Base-by-base conservation (phyloP, 2,329 filamentous ascomycete genomes). In the Pseudocercospora cruenta region DNA sequence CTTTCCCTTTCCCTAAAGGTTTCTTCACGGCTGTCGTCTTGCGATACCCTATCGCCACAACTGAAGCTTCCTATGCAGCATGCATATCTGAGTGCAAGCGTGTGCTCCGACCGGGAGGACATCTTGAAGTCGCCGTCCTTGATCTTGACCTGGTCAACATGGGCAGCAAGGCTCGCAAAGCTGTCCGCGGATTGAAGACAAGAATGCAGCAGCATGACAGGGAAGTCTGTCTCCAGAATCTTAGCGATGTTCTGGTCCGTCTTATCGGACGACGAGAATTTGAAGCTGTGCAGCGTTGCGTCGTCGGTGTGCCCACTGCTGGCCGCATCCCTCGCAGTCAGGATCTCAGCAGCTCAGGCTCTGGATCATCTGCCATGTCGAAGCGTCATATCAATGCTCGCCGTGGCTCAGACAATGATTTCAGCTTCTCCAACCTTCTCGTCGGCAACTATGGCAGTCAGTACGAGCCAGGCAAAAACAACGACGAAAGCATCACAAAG, bases 401-500 rank as follows among this genome's bases (percentile, higher is more conserved):
- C 12, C 22, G 16, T 31, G 22, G 24, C n/a, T 26, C 51, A 4
- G 7, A 26, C 26, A 33, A 55, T 16, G 22, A 55, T 3, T 63
- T 71, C 64, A 74, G 64, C 61, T 73, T 78, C 53, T 66, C 72
- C 2, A 71, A 73, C 21, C 67, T 77, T 10, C 64, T 78, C 9
- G 82, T 79, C 65, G 81, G 87, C 47, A 82, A 86, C 61, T 81
- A 85, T 21, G 87, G 83, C 69, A 68, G 70, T 72, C 7, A 72
- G 70, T 45, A 77, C 53, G 68, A 66, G 22, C 62, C 70, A n/a
- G 66, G 65, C 47, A 77, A 77, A n/a, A 77, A 76, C 22, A 80
- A 91, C 22, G 93, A 97, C 71, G 92, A 93, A 75, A 90, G 88
- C 70, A 97, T 98, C 75, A 92, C 93, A 14, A 94, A 92, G 75